These are phyloP conservation scores for Penicillium mononematosum DNA, from an alignment of 495 filamentous ascomycete species.

Conservation along the genomic window DNA sequence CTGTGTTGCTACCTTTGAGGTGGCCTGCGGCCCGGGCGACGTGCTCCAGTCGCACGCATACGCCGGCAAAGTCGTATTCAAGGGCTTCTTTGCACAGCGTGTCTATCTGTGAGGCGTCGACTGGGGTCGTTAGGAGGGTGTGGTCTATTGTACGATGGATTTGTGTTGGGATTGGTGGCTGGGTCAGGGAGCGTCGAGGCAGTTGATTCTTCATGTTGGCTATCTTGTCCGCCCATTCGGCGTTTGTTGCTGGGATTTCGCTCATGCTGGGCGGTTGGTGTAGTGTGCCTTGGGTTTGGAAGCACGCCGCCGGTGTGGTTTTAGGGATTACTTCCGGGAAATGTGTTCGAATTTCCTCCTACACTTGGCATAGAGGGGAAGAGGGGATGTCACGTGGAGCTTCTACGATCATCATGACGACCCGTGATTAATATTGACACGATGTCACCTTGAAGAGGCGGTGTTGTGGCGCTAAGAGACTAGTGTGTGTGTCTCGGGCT, in stretches of 20 bases:
- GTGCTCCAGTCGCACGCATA: conserved; percentile 56
- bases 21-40: conserved; percentile 54
- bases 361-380: conserved; percentile 16
- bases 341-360: not conserved
- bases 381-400: conserved; percentile 33
- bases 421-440: conserved; percentile 25
- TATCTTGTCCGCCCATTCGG: conserved; percentile 40
- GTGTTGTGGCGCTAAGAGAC: conserved; percentile 5
- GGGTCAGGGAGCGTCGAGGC: conserved; percentile 28
- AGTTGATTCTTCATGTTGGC: conserved; percentile 25
- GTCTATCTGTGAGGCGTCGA: conserved; percentile 55
- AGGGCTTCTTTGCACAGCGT: conserved; percentile 62
- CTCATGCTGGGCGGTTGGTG: conserved; percentile 26
- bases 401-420: conserved; percentile 21
- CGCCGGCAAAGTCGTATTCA: conserved; percentile 57
- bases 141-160: conserved; percentile 60
- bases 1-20: conserved; percentile 47
- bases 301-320: conserved; percentile 1
- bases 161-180: conserved; percentile 20
- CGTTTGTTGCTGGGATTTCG: conserved; percentile 33
- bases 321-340: not conserved
- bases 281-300: not conserved
- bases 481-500: not conserved
- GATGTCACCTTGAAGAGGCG: conserved; percentile 8
- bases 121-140: conserved; percentile 58